A percentile compares a stretch with the other conserved stretches of the same genome.
Evolutionary conservation across 1,139 yeast genomes (phyloP).

Genomic region (Candida tetrigidarum): DNA sequence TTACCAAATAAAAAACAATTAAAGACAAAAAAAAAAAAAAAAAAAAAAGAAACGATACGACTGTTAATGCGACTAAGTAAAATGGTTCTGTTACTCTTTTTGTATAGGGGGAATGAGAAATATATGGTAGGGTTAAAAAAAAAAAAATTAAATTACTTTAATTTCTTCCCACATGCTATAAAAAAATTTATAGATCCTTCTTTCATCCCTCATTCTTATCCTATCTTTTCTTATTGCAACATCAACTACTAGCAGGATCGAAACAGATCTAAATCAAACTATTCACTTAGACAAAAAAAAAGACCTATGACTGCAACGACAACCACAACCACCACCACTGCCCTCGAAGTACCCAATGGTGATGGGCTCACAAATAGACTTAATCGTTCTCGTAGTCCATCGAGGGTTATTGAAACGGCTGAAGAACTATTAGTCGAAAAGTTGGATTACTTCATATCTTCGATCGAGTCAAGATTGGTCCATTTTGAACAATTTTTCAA

Average conservation of each 20-base stretch:
- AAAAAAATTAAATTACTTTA: background rate
- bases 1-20: too few relatives aligned
- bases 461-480: constrained; percentile 57
- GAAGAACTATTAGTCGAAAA: constrained; percentile 56
- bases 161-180: background rate
- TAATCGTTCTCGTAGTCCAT: constrained; percentile 3
- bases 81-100: too few relatives aligned
- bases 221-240: background rate
- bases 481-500: constrained; percentile 55
- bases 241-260: too few relatives aligned
- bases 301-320: too few relatives aligned
- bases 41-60: too few relatives aligned
- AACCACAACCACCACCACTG: background rate
- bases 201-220: background rate
- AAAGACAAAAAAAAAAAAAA: too few relatives aligned
- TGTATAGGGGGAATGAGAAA: too few relatives aligned
- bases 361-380: background rate
- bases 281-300: too few relatives aligned
- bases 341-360: background rate
- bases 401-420: constrained; percentile 20
- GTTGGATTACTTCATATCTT: constrained; percentile 54
- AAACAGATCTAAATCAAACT: background rate
- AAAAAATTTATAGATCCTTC: background rate
- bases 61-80: background rate
- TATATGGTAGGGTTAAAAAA: too few relatives aligned